Evolutionary conservation across 2,329 filamentous ascomycete species (phyloP).

Genomic region (Phialophora expanda): DNA sequence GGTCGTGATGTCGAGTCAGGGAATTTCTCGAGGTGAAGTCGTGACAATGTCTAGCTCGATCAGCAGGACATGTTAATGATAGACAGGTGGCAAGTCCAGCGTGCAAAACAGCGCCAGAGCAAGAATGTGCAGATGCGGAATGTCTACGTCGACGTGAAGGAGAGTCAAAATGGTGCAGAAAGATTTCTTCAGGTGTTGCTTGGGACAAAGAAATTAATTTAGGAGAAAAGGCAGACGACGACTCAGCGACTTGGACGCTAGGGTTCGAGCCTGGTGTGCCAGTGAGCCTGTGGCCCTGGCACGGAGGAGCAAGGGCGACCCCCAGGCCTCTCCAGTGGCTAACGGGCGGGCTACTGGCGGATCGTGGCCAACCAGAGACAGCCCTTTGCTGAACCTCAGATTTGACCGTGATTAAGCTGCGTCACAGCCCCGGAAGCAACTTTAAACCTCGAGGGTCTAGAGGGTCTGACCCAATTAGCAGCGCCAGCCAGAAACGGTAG

Average conservation of each 20-base stretch:
- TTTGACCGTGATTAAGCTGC: constrained; percentile 22
- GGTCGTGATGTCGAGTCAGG: constrained; percentile 2
- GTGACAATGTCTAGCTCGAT: constrained; percentile 26
- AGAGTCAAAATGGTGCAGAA: constrained; percentile 23
- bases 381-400: constrained; percentile 12
- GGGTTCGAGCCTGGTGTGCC: constrained; percentile 13
- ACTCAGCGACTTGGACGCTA: constrained; percentile 8
- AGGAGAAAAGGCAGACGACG: constrained; percentile 22
- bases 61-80: constrained; percentile 32
- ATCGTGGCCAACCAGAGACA: constrained; percentile 17
- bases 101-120: constrained; percentile 13
- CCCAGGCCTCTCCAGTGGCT: constrained; percentile 6
- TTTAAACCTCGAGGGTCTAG: constrained; percentile 11
- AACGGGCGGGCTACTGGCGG: constrained; percentile 6
- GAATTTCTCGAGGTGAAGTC: constrained; percentile 11
- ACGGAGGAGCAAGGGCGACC: constrained; percentile 5
- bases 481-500: neutral
- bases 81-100: constrained; percentile 18
- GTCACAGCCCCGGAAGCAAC: constrained; percentile 17
- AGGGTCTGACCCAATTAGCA: constrained; percentile 17
- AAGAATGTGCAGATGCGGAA: constrained; percentile 20
- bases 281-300: constrained; percentile 8
- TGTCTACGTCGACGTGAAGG: constrained; percentile 15
- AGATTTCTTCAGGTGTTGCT: constrained; percentile 28
- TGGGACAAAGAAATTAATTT: constrained; percentile 33